A percentile compares a stretch with the other conserved stretches of the same genome.
Conservation (phyloP, 352 stramenopile genomes). For the Thalassiosira sp. region DNA sequence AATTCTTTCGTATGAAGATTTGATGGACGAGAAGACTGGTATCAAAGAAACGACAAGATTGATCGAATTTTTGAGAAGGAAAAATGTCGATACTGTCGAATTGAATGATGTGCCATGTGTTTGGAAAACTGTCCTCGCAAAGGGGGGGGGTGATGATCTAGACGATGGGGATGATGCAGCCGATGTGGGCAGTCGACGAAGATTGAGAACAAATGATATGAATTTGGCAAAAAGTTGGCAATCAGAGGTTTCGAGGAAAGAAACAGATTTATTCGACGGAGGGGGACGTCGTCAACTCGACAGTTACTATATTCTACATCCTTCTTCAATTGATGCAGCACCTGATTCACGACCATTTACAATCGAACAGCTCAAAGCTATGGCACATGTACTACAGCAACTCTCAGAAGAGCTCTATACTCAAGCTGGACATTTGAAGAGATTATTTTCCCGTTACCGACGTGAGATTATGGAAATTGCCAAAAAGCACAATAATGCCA, state of each 20-base stretch:
- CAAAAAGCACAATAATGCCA: neutral
- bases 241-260: neutral
- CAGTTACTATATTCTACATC: slow-evolving; percentile 33
- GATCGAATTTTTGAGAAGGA: slow-evolving; percentile 14
- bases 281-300: neutral
- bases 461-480: slow-evolving; percentile 20
- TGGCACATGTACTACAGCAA: slow-evolving; percentile 8
- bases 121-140: slow-evolving; percentile 7
- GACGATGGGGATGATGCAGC: neutral
- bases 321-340: slow-evolving; percentile 11
- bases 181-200: neutral
- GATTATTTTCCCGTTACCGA: slow-evolving; percentile 12
- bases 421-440: slow-evolving; percentile 1
- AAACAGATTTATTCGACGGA: neutral
- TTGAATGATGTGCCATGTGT: slow-evolving; percentile 15
- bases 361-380: slow-evolving; percentile 4
- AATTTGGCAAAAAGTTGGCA: neutral
- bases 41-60: slow-evolving; percentile 3
- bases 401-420: slow-evolving; percentile 14
- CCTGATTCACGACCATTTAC: slow-evolving; percentile 6
- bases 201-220: neutral
- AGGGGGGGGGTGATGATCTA: slow-evolving; percentile 2
- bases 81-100: slow-evolving; percentile 6
- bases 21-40: slow-evolving; percentile 9
- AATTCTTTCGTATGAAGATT: slow-evolving; percentile 22